Conservation (phyloP, 208 protist genomes). For the Naegleria lovaniensis region DNA sequence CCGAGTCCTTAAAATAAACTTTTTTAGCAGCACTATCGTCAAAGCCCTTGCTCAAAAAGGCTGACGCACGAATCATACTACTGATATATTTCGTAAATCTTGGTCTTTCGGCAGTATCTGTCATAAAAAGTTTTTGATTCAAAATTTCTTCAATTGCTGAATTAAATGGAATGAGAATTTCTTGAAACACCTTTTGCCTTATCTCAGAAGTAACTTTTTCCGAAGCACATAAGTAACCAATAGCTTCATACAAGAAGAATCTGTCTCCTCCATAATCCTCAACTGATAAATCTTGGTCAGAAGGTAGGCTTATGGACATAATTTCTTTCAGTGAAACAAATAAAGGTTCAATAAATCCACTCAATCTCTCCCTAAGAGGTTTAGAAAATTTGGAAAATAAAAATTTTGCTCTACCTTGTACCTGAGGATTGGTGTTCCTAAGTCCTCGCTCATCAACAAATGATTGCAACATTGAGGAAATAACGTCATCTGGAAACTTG, state of each 20-base stretch:
- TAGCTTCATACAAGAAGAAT: constrained; percentile 3
- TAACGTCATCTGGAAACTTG: not conserved
- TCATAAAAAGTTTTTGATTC: not conserved
- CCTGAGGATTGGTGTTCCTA: not conserved
- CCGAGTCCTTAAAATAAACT: not conserved
- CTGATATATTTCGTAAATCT: not conserved
- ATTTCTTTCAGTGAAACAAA: not conserved
- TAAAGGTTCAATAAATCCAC: not conserved
- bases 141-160: constrained; percentile 6
- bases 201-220: not conserved
- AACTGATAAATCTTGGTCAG: not conserved
- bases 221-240: not conserved
- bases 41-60: not conserved
- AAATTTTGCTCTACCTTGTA: constrained; percentile 10
- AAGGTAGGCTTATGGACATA: not conserved
- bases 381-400: not conserved
- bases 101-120: not conserved
- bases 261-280: not conserved
- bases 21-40: not conserved
- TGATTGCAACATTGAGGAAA: not conserved
- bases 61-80: not conserved
- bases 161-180: not conserved
- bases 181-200: not conserved
- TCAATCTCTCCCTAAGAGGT: not conserved
- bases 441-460: constrained; percentile 20